A percentile compares a stretch with the other conserved stretches of the same genome.
These are phyloP conservation scores for Mycena sanguinolenta DNA, from an alignment of 768 basidiomycete species.

Conservation along the genomic window DNA sequence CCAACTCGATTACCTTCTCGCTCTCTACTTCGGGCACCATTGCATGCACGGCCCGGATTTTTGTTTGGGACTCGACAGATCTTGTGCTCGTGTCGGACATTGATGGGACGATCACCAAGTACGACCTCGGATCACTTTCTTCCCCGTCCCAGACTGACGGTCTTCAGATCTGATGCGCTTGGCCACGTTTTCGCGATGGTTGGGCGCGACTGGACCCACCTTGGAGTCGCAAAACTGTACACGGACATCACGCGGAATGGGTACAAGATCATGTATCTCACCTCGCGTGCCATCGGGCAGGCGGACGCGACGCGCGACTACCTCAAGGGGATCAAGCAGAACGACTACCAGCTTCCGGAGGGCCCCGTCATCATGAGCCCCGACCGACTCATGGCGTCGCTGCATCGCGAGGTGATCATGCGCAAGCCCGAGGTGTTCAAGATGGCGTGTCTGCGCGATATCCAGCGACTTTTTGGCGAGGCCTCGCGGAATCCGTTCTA, in stretches of 20 bases:
- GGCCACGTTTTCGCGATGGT: constrained; percentile 98
- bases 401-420: constrained; percentile 99
- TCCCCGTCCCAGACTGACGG: background rate
- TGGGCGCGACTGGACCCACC: constrained; percentile 98
- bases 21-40: constrained; percentile 85
- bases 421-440: constrained; percentile 99
- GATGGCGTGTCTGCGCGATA: constrained; percentile 98
- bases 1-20: constrained; percentile 95
- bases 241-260: constrained; percentile 96
- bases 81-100: constrained; percentile 95
- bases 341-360: constrained; percentile 95
- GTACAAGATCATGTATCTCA: constrained; percentile 98
- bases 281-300: constrained; percentile 96
- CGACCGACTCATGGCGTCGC: constrained; percentile 91
- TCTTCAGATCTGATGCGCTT: constrained; percentile 88
- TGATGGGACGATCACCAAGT: constrained; percentile 99
- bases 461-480: constrained; percentile 89
- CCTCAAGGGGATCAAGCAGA: constrained; percentile 93
- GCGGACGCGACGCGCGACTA: constrained; percentile 97
- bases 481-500: constrained; percentile 86
- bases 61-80: constrained; percentile 95
- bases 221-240: constrained; percentile 96
- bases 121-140: constrained; percentile 38
- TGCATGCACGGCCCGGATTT: constrained; percentile 92
- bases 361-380: constrained; percentile 99